Percentiles rank a stretch among this genome's conserved stretches.
These are phyloP conservation scores for Vigna mungo DNA, from an alignment of 306 rosid species.

Conservation along the genomic window DNA sequence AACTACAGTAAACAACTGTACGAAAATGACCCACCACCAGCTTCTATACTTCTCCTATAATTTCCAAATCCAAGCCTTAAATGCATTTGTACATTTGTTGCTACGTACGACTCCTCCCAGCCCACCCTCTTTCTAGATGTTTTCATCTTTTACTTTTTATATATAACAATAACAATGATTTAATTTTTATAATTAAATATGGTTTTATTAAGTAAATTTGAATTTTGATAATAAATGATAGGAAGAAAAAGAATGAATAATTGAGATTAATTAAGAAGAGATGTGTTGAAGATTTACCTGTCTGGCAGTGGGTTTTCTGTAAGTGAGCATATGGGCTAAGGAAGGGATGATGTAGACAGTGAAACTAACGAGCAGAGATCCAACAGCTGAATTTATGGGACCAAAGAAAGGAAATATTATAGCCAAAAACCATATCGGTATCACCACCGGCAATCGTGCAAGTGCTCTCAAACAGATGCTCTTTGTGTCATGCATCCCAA, in stretches of 20 bases:
- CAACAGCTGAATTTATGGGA: conserved; percentile 92
- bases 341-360: conserved; percentile 95
- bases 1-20: conserved; percentile 57
- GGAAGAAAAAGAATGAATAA: too few species aligned
- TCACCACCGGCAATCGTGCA: conserved; percentile 26
- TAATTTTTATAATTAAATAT: too few species aligned
- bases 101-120: neutral
- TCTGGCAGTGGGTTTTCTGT: conserved; percentile 78
- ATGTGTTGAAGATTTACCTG: conserved; percentile 69
- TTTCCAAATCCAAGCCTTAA: conserved; percentile 61
- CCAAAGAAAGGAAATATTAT: conserved; percentile 96
- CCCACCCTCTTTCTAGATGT: conserved; percentile 3
- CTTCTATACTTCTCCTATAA: conserved; percentile 51
- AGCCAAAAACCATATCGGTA: conserved; percentile 52
- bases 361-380: conserved; percentile 92
- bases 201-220: too few species aligned
- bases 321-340: conserved; percentile 91
- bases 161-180: too few species aligned
- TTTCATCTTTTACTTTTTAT: too few species aligned
- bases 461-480: conserved; percentile 10
- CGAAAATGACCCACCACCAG: conserved; percentile 72
- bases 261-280: too few species aligned
- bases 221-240: too few species aligned
- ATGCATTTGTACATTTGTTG: conserved; percentile 56
- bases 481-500: conserved; percentile 21